Conservation (phyloP, 2,329 filamentous ascomycete genomes). For the Neofusicoccum umdonicola region DNA sequence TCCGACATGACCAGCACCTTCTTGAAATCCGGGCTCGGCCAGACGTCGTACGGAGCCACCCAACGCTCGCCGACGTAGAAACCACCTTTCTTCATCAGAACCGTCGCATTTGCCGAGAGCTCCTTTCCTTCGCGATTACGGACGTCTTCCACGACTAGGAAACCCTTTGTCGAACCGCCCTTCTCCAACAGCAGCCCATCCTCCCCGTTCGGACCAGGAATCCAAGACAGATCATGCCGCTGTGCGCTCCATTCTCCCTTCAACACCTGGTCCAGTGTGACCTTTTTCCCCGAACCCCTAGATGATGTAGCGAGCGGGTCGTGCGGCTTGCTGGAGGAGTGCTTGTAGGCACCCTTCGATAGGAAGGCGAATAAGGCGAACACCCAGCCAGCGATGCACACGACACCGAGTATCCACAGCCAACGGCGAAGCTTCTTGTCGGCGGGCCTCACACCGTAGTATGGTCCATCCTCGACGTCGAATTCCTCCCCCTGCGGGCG, state of each 20-base stretch:
- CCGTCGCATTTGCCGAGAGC: constrained; percentile 55
- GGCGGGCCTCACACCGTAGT: constrained; percentile 51
- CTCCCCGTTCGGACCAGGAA: constrained; percentile 68
- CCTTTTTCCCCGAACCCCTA: constrained; percentile 65
- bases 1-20: constrained; percentile 82
- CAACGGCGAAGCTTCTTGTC: constrained; percentile 64
- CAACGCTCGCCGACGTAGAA: constrained; percentile 61
- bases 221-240: constrained; percentile 71
- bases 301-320: constrained; percentile 64
- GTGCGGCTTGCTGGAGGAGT: constrained; percentile 62
- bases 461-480: constrained; percentile 52
- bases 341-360: constrained; percentile 62
- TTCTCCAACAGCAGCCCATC: constrained; percentile 84
- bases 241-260: constrained; percentile 63
- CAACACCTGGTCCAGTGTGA: constrained; percentile 71
- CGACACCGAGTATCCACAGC: constrained; percentile 58
- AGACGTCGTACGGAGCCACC: constrained; percentile 60
- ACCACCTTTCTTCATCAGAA: constrained; percentile 67
- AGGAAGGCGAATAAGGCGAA: constrained; percentile 67
- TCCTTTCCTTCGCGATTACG: constrained; percentile 48
- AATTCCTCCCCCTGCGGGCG: constrained; percentile 47
- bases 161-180: constrained; percentile 56
- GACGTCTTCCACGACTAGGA: constrained; percentile 84
- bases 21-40: constrained; percentile 79
- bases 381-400: constrained; percentile 67